These are phyloP conservation scores for Acer negundo DNA, from an alignment of 345 rosid genomes.

Conservation along the genomic window DNA sequence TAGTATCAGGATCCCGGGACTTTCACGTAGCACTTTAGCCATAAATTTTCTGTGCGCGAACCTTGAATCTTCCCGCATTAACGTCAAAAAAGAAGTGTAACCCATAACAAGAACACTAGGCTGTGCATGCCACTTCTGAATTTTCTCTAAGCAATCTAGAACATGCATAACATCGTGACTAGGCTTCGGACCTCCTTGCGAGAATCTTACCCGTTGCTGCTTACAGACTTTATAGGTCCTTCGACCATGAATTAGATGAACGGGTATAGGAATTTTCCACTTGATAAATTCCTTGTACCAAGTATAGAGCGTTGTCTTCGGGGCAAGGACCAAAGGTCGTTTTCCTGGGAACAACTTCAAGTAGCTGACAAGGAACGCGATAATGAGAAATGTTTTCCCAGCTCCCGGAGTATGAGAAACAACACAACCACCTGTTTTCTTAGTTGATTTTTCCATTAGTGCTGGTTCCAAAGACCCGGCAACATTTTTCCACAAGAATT, in stretches of 20 bases:
- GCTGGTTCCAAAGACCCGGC: conserved; percentile 77
- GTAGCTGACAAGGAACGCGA: conserved; percentile 89
- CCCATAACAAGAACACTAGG: conserved; percentile 99
- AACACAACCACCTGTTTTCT: conserved; percentile 80
- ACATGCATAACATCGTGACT: conserved; percentile 87
- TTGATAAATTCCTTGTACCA: conserved; percentile 96
- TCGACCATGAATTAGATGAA: conserved; percentile 86
- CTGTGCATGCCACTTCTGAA: conserved; percentile 87
- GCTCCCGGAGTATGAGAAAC: conserved; percentile 96
- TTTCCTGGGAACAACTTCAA: conserved; percentile 81
- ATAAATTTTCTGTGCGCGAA: conserved; percentile 74
- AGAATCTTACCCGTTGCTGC: conserved; percentile 34
- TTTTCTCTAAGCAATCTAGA: conserved; percentile 83
- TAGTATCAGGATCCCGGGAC: conserved; percentile 80
- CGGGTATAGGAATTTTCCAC: conserved; percentile 84
- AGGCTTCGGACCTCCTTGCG: conserved; percentile 57
- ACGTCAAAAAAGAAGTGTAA: conserved; percentile 80
- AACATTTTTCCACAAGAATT: conserved; percentile 81
- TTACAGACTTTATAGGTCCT: conserved; percentile 60
- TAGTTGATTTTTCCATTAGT: conserved; percentile 51
- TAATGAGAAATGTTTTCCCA: conserved; percentile 88
- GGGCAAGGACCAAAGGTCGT: conserved; percentile 88
- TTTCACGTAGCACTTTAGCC: conserved; percentile 87
- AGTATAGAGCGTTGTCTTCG: conserved; percentile 89
- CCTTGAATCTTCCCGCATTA: conserved; percentile 86